phyloP scores from a whole-genome alignment of 2,329 filamentous ascomycete genomes.

The Zopfia rhizophila region DNA sequence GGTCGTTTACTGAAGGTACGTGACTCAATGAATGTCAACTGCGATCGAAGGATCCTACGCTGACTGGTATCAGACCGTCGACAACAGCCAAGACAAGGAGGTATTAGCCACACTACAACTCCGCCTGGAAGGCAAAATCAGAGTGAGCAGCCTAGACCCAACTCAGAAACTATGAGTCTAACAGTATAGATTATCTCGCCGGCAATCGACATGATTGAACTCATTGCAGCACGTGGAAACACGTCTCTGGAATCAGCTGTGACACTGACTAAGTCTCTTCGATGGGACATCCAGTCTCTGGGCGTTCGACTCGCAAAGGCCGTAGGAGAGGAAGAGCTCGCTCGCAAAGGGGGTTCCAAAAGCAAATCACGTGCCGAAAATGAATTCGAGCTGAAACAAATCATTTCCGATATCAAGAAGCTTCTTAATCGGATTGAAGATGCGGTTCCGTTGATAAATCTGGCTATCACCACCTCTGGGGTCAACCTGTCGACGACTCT shows the following conservation, averaged over 20 bases:
- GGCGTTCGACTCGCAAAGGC: conserved; percentile 79
- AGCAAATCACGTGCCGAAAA: conserved; percentile 65
- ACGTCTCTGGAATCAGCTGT: conserved; percentile 87
- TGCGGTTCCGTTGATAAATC: conserved; percentile 88
- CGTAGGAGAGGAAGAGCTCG: conserved; percentile 70
- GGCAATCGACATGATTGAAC: conserved; percentile 89
- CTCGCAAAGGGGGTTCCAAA: conserved; percentile 56
- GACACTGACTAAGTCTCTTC: conserved; percentile 81
- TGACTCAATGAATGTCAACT: conserved; percentile 10
- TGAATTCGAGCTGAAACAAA: conserved; percentile 72
- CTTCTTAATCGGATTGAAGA: conserved; percentile 85
- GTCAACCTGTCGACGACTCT: conserved; percentile 84
- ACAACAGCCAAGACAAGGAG: conserved; percentile 74
- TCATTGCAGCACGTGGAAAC: conserved; percentile 82
- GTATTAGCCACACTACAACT: conserved; percentile 79
- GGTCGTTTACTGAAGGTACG: conserved; percentile 75
- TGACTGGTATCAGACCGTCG: conserved; percentile 59
- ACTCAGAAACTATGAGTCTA: neutral
- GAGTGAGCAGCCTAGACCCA: conserved; percentile 59
- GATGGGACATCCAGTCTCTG: conserved; percentile 83
- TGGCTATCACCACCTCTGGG: conserved; percentile 94
- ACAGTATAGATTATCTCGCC: conserved; percentile 79
- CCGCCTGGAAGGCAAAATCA: conserved; percentile 85
- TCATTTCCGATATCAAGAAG: conserved; percentile 79
- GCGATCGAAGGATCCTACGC: conserved; percentile 35